Evolutionary conservation across 108 stramenopile species (phyloP).

Genomic region (Nitzschia sp.): DNA sequence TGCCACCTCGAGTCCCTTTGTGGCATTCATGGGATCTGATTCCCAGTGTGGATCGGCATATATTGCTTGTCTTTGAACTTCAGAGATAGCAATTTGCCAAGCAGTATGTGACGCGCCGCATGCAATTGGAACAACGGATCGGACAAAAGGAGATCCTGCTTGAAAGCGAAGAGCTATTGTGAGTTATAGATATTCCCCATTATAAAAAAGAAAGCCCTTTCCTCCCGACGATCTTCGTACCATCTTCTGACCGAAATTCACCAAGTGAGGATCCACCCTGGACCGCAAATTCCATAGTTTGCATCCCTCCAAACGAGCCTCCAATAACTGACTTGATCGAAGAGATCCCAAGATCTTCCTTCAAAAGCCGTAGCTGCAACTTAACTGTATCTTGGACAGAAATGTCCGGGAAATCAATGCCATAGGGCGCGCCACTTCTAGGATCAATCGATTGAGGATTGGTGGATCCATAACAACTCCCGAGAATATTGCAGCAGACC

Average conservation of each 20-base stretch:
- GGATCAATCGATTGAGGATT: conserved; percentile 71
- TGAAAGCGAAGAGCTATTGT: not conserved
- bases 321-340: conserved; percentile 90
- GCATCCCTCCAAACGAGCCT: conserved; percentile 96
- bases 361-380: conserved; percentile 75
- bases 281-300: conserved; percentile 90
- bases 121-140: conserved; percentile 83
- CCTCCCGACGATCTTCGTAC: conserved; percentile 32
- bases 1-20: conserved; percentile 83
- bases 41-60: conserved; percentile 92
- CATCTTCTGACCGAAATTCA: conserved; percentile 29
- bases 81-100: conserved; percentile 94
- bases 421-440: conserved; percentile 51
- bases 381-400: conserved; percentile 86
- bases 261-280: conserved; percentile 65
- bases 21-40: conserved; percentile 60
- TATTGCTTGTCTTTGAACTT: conserved; percentile 92
- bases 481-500: conserved; percentile 89
- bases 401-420: conserved; percentile 86
- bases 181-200: not conserved
- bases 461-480: conserved; percentile 88
- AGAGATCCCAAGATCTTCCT: conserved; percentile 67
- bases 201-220: no score
- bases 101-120: conserved; percentile 91
- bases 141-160: conserved; percentile 63